Percentiles rank a stretch among this genome's conserved stretches.
Evolutionary conservation across 108 stramenopile genomes (phyloP).

Genomic region (Discostella pseudostelligera): DNA sequence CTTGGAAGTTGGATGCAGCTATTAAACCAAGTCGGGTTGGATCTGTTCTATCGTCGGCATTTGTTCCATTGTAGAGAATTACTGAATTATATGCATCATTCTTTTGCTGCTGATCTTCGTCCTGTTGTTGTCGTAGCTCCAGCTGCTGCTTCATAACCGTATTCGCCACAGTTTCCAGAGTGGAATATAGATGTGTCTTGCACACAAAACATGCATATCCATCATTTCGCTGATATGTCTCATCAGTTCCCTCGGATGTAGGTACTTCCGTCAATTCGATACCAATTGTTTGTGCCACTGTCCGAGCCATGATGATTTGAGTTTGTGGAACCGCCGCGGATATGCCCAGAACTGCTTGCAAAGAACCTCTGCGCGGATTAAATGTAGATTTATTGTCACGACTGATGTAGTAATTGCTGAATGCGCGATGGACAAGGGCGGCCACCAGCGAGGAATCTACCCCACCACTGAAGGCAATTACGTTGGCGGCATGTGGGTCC

Average conservation of each 20-base stretch:
- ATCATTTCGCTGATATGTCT: constrained; percentile 77
- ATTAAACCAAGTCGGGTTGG: constrained; percentile 82
- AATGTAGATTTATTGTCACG: background rate
- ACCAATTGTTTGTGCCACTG: constrained; percentile 71
- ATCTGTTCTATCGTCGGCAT: constrained; percentile 85
- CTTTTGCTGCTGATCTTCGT: constrained; percentile 1
- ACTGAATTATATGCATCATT: constrained; percentile 2
- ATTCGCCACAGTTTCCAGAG: constrained; percentile 62
- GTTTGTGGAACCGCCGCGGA: constrained; percentile 78
- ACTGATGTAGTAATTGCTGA: constrained; percentile 15
- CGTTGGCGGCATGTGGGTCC: constrained; percentile 49
- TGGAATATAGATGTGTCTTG: constrained; percentile 91
- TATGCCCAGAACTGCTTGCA: constrained; percentile 83
- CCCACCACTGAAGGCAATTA: constrained; percentile 91
- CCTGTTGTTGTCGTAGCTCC: constrained; percentile 12
- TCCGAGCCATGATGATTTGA: constrained; percentile 71
- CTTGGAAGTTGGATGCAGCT: constrained; percentile 71
- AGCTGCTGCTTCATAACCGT: constrained; percentile 38
- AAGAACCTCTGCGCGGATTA: constrained; percentile 14
- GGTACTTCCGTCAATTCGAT: constrained; percentile 59
- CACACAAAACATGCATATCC: constrained; percentile 93
- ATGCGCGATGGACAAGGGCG: constrained; percentile 63
- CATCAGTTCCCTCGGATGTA: constrained; percentile 81
- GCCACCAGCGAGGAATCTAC: constrained; percentile 91
- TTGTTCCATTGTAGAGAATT: constrained; percentile 94